Base-by-base conservation (phyloP, 306 rosid species). In the Styphnolobium japonicum region DNA sequence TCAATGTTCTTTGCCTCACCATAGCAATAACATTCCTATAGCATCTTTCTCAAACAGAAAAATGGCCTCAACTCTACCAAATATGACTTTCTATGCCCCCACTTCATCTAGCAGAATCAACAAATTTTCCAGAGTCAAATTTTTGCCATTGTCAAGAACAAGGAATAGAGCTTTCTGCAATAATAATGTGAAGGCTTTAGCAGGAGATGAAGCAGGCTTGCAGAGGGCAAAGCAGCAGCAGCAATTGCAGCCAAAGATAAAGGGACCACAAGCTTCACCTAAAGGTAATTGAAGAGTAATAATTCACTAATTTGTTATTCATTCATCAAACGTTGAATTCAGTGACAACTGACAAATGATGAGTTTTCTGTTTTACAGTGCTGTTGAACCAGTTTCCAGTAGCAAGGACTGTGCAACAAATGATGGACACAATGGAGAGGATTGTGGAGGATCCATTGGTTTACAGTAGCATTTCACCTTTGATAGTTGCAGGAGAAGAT, bases 341-440 rank as follows among this genome's bases (percentile, higher is more conserved):
- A 73, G 36, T 66, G 43, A 39, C 4, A 19, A n/a, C 4, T 82
- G 14, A 75, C 21, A 73, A 75, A 57, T 74, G 79, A 4, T 40
- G 43, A 3, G 27, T 42, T 19, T 15, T 31, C 48, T 48, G n/a
- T 68, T 19, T 39, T 31, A 0, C 71, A 77, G 86, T 71, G 33
- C 27, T 78, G 71, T 55, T 65, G 67, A 72, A 65, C 65, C 79
- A 71, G 56, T 83, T 77, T 83, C 86, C 86, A 15, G 86, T 64
- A 64, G 65, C 86, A 6, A 77, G 80, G 9, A 71, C 83, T 4
- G 19, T 77, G 79, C 82, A 70, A 61, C 86, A 83, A 77, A 77
- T 77, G 86, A 62, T 83, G 82, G 86, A 83, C 57, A 77, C 86
- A 64, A 64, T 83, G 82, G 86, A 83, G 8, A 71, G 76, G 23